These are phyloP conservation scores for Jacaranda mimosifolia DNA, from an alignment of 257 asterid genomes.

Conservation along the genomic window DNA sequence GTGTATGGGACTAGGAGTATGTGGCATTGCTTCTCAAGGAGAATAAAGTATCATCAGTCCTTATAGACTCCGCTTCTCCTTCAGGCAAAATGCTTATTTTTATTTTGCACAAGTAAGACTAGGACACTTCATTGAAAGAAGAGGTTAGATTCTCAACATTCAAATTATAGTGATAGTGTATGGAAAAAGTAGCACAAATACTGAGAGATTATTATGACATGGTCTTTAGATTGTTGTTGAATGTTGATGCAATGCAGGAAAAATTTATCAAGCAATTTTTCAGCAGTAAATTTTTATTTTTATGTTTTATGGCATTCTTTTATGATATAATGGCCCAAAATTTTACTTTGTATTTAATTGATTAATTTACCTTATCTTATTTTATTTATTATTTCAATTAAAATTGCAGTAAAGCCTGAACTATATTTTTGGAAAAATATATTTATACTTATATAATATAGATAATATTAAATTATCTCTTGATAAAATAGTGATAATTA, in stretches of 20 bases:
- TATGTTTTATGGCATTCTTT: neutral
- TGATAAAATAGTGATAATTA: too few species aligned
- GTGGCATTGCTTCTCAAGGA: neutral
- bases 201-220: constrained; percentile 40
- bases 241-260: constrained; percentile 60
- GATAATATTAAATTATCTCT: too few species aligned
- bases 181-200: constrained; percentile 6
- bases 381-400: too few species aligned
- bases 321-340: constrained; percentile 12
- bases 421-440: too few species aligned
- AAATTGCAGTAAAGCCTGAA: constrained; percentile 89
- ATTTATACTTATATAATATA: too few species aligned
- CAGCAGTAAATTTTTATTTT: constrained; percentile 13
- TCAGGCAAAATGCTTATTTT: constrained; percentile 22
- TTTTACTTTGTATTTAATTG: too few species aligned
- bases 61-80: neutral
- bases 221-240: constrained; percentile 38
- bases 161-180: constrained; percentile 27
- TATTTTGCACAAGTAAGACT: constrained; percentile 74
- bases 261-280: constrained; percentile 74
- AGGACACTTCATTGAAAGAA: constrained; percentile 86
- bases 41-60: neutral
- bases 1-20: neutral
- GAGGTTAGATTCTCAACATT: constrained; percentile 62
- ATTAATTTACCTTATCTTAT: too few species aligned